Evolutionary conservation across 2,329 filamentous ascomycete genomes (phyloP).

Genomic region (Cladophialophora immunda): DNA sequence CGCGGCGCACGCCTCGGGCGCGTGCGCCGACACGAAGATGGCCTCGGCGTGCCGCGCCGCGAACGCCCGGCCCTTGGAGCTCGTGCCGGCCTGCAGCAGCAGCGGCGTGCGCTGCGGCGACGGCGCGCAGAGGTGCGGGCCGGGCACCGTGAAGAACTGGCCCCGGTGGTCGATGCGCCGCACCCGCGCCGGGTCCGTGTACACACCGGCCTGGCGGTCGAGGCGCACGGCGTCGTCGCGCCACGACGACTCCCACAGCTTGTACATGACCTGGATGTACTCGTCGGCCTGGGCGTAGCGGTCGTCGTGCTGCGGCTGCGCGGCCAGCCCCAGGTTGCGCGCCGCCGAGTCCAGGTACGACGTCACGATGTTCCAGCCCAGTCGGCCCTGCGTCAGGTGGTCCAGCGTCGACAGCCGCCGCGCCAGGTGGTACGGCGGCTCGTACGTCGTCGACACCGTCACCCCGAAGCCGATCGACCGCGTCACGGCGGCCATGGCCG

Average conservation of each 20-base stretch:
- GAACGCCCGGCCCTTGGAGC: constrained; percentile 64
- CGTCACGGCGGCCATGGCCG: constrained; percentile 74
- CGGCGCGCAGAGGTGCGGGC: constrained; percentile 60
- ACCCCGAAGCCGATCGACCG: constrained; percentile 74
- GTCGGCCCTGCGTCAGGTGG: constrained; percentile 69
- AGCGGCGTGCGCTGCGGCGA: constrained; percentile 66
- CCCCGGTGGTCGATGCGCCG: constrained; percentile 72
- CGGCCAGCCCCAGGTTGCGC: constrained; percentile 65
- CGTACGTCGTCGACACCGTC: constrained; percentile 73
- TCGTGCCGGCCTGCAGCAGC: constrained; percentile 68
- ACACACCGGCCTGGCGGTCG: constrained; percentile 66
- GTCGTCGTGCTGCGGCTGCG: constrained; percentile 70
- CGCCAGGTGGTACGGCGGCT: constrained; percentile 73
- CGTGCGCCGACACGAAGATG: constrained; percentile 66
- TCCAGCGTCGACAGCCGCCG: constrained; percentile 71
- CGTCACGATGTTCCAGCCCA: constrained; percentile 72
- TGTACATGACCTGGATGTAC: constrained; percentile 51
- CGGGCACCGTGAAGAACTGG: constrained; percentile 56
- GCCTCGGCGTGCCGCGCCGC: constrained; percentile 67
- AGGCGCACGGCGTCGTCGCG: constrained; percentile 70
- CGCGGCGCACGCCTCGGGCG: constrained; percentile 65
- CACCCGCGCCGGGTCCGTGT: constrained; percentile 66
- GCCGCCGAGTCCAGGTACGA: constrained; percentile 74
- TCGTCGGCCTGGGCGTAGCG: constrained; percentile 71
- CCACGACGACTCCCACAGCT: constrained; percentile 66